Conservation (phyloP, 2,329 filamentous ascomycete species). For the Pseudohalonectria lignicola region DNA sequence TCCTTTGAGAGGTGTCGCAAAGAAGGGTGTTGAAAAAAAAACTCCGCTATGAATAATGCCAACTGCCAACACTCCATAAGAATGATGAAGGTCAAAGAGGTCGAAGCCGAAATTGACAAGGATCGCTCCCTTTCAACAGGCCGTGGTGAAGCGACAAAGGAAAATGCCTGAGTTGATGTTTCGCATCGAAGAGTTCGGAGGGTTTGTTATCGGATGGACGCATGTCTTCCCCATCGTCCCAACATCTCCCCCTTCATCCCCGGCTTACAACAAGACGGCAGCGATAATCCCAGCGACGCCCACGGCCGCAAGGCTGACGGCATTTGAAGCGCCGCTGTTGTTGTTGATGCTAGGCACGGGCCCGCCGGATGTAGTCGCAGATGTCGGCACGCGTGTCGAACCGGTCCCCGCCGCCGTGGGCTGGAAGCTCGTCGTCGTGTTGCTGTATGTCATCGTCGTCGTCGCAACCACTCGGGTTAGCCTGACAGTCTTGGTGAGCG, state of each 20-base stretch:
- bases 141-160: too few species aligned
- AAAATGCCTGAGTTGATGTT: slow-evolving; percentile 15
- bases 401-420: slow-evolving; percentile 15
- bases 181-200: slow-evolving; percentile 16
- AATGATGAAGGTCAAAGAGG: too few species aligned
- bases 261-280: slow-evolving; percentile 1
- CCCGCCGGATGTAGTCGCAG: slow-evolving; percentile 12
- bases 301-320: slow-evolving; percentile 32
- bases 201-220: slow-evolving; percentile 1
- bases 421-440: slow-evolving; percentile 15
- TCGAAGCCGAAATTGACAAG: too few species aligned
- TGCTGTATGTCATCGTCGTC: slow-evolving; percentile 20
- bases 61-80: too few species aligned
- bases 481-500: slow-evolving; percentile 33
- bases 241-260: neutral
- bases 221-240: neutral
- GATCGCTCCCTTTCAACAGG: too few species aligned
- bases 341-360: slow-evolving; percentile 21
- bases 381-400: slow-evolving; percentile 4
- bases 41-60: too few species aligned
- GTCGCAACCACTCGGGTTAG: slow-evolving; percentile 21
- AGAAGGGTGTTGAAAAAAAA: too few species aligned
- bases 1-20: too few species aligned
- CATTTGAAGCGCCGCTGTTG: slow-evolving; percentile 27
- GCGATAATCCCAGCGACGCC: slow-evolving; percentile 36